Evolutionary conservation across 148 eudicot species (phyloP).

Genomic region (Cornus kousa): DNA sequence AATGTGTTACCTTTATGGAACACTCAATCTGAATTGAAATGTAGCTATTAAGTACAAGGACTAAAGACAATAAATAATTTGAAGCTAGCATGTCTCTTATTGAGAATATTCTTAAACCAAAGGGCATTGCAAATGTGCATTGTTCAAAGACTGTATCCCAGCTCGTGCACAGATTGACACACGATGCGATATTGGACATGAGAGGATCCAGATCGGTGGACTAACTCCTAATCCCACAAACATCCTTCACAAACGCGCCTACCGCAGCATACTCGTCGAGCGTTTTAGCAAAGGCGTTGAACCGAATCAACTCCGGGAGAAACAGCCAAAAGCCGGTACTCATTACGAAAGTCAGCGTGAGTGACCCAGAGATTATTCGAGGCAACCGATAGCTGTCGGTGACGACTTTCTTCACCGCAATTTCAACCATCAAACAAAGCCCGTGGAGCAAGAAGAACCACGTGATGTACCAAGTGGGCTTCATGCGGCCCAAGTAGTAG

Average conservation of each 20-base stretch:
- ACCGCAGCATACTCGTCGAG: constrained; percentile 28
- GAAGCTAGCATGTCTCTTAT: no score
- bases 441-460: constrained; percentile 52
- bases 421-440: constrained; percentile 34
- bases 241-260: constrained; percentile 22
- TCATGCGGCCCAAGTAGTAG: constrained; percentile 34
- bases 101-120: no score
- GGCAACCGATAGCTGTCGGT: constrained; percentile 22
- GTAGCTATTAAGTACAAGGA: no score
- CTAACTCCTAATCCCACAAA: neutral
- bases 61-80: no score
- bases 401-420: constrained; percentile 21
- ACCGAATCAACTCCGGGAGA: constrained; percentile 39
- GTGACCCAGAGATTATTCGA: constrained; percentile 18
- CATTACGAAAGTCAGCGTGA: constrained; percentile 30
- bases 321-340: constrained; percentile 41
- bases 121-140: no score
- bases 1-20: no score
- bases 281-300: constrained; percentile 15
- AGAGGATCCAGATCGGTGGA: no score
- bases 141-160: no score
- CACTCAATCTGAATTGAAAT: no score
- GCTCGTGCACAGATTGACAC: no score
- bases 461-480: constrained; percentile 40
- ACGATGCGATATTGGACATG: no score